Percentiles rank a stretch among this genome's conserved stretches.
Conservation (phyloP, 2,329 filamentous ascomycete genomes). For the Ascocoryne sarcoides region DNA sequence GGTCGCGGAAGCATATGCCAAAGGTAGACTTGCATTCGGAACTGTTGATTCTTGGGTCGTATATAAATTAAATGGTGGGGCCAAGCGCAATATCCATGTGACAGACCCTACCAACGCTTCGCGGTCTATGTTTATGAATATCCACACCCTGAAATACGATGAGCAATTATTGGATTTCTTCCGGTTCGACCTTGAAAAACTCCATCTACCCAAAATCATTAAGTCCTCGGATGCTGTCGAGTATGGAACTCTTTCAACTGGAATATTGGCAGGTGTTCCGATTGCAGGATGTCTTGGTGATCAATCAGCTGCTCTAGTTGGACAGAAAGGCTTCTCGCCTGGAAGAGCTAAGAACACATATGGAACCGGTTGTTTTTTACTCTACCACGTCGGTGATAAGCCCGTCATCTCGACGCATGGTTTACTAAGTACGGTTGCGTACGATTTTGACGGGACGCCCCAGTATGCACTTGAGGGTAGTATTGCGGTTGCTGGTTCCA, state of each 20-base stretch:
- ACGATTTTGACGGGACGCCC: constrained; percentile 59
- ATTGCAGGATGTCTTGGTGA: constrained; percentile 74
- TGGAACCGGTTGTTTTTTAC: constrained; percentile 75
- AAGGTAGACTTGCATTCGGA: constrained; percentile 69
- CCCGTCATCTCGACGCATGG: constrained; percentile 80
- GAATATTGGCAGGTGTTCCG: constrained; percentile 57
- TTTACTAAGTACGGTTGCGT: constrained; percentile 78
- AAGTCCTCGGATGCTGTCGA: constrained; percentile 66
- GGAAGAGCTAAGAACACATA: constrained; percentile 83
- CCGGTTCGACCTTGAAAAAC: constrained; percentile 56
- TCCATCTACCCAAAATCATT: constrained; percentile 74
- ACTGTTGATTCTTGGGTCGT: constrained; percentile 86
- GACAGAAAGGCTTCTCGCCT: constrained; percentile 73
- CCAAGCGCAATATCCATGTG: constrained; percentile 57
- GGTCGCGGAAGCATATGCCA: constrained; percentile 68
- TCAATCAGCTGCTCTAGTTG: constrained; percentile 71
- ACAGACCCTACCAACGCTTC: constrained; percentile 85
- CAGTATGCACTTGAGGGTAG: constrained; percentile 79
- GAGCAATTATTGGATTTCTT: constrained; percentile 72
- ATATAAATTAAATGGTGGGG: constrained; percentile 72
- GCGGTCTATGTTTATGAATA: constrained; percentile 90
- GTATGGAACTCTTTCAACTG: constrained; percentile 59
- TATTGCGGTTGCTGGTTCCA: constrained; percentile 73
- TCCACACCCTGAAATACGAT: constrained; percentile 72
- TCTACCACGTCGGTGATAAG: constrained; percentile 75